Percentiles rank a stretch among this genome's conserved stretches.
Evolutionary conservation across 140 eudicot genomes (phyloP).

Genomic region (Erigeron philadelphicus): DNA sequence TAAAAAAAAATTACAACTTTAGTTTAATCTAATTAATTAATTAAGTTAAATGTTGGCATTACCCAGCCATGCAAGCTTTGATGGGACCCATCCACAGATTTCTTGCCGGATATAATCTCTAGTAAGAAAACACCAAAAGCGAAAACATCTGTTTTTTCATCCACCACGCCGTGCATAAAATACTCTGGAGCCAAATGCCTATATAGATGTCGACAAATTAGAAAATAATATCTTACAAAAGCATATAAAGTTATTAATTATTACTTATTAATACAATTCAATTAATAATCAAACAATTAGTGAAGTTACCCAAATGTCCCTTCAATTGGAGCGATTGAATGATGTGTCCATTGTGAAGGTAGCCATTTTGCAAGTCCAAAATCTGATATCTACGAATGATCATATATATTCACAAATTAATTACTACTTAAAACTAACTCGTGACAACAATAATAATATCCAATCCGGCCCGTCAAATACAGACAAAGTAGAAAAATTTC

Average conservation of each 20-base stretch:
- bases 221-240: not conserved
- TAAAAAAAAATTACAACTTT: not conserved
- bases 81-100: conserved; percentile 79
- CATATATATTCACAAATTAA: not conserved
- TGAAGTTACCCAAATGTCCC: conserved; percentile 88
- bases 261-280: not conserved
- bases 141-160: conserved; percentile 90
- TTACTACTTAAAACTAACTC: not conserved
- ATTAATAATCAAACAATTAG: not conserved
- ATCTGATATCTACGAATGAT: conserved; percentile 64
- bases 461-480: no score
- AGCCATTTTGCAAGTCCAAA: conserved; percentile 99
- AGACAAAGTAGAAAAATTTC: not conserved
- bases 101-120: conserved; percentile 75
- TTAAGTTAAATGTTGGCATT: conserved; percentile 17
- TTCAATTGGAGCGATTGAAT: conserved; percentile 90
- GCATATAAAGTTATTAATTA: not conserved
- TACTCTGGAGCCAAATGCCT: conserved; percentile 97
- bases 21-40: not conserved
- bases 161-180: conserved; percentile 91
- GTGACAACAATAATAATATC: no score
- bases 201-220: conserved; percentile 2
- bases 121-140: conserved; percentile 88
- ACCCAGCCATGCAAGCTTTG: conserved; percentile 96
- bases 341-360: conserved; percentile 99